Evolutionary conservation across 202 grass and related monocot genomes (phyloP), one percentile per base, ranked within the genome.

Genomic region (Tripidium arundinaceum): DNA sequence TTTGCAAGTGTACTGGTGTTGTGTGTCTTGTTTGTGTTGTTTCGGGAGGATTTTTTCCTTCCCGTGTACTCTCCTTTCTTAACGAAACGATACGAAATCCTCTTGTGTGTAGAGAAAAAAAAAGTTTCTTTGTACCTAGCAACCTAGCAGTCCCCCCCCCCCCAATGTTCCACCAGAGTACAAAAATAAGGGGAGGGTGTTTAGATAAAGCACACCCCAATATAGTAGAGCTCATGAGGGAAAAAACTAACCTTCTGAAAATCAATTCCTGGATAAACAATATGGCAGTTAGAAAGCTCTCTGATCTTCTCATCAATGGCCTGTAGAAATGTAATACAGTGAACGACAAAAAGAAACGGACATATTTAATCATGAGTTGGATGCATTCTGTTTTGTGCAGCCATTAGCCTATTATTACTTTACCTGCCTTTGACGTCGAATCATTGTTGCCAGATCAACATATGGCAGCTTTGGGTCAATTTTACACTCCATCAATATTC

Each of bases 241-340:
- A 36, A 46, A 76, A 70, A 77, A 13, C 57, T 79, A 63, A 99
- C 96, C 92, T 96, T 99, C 84, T 99, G 96, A 74, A 99, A 99
- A 77, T 99, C 90, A 43, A 99, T 96, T 83, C 96, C 96, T 47
- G 78, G 26, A 87, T 99, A 99, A 82, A 99, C 92, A 76, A 99
- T 96, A 81, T 99, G 96, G 62, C 96, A 96, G 63, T 99, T 96
- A 21, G 96, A 99, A 81, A 99, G 92, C 16, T 99, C 96, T 85
- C 89, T 95, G 63, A 99, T 99, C 68, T 96, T 99, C 85, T 99
- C 96, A 71, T 99, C 96, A 87, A 99, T 96, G 84, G 96, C 87
- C 96, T 99, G 85, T 28, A 89, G 25, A 76, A n/a, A 49, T 43
- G 24, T 83, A 79, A 76, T 58, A 83, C 24, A 79, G 46, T 72